Conservation (phyloP, 352 stramenopile species). For the Phytophthora vignae region DNA sequence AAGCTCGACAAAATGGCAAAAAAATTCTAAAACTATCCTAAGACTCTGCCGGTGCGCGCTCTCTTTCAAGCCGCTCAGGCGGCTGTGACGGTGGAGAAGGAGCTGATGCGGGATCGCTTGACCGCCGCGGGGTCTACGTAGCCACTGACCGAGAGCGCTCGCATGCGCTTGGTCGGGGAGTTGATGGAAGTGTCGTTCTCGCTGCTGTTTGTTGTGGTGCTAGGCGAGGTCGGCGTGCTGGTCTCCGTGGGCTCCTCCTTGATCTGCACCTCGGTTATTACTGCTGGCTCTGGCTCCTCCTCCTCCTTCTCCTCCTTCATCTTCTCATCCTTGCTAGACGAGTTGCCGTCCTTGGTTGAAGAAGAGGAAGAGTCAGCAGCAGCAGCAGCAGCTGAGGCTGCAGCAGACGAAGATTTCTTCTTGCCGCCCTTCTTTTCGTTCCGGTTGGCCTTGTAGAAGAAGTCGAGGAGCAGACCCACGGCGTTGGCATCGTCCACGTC, state of each 20-base stretch:
- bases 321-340: slow-evolving; percentile 9
- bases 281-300: slow-evolving; percentile 3
- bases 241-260: slow-evolving; percentile 40
- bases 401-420: slow-evolving; percentile 15
- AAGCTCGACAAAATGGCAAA: slow-evolving; percentile 33
- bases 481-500: slow-evolving; percentile 71
- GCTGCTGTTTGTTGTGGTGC: slow-evolving; percentile 21
- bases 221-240: slow-evolving; percentile 22
- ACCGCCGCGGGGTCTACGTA: slow-evolving; percentile 55
- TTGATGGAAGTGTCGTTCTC: slow-evolving; percentile 54
- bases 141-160: slow-evolving; percentile 71
- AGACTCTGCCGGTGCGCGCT: slow-evolving; percentile 8
- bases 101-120: slow-evolving; percentile 75
- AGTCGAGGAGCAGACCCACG: slow-evolving; percentile 76
- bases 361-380: background rate
- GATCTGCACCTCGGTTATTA: slow-evolving; percentile 36
- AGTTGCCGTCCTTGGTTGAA: background rate
- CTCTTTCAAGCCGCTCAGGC: slow-evolving; percentile 23
- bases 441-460: slow-evolving; percentile 85
- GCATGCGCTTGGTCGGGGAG: slow-evolving; percentile 83
- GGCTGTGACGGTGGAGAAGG: slow-evolving; percentile 57
- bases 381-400: no score
- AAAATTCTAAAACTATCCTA: slow-evolving; percentile 43
- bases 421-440: slow-evolving; percentile 39
- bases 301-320: slow-evolving; percentile 5